Evolutionary conservation across 1,284 basidiomycete species (phyloP), one percentile per base, ranked within the genome.

Genomic region (Ceratobasidium sp.): DNA sequence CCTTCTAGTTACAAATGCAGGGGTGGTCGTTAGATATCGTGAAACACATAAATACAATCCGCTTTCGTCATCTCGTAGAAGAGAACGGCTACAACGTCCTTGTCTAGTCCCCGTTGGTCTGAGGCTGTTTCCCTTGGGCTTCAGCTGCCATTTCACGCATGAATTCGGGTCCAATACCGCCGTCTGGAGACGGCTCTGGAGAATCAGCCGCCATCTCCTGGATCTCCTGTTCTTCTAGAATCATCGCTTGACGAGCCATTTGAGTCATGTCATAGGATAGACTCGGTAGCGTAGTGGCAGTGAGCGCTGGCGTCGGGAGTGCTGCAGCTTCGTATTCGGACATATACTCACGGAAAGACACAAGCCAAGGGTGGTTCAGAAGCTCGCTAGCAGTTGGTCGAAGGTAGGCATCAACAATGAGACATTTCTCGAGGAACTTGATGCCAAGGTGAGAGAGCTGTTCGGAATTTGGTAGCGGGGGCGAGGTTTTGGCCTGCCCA

Each of bases 401-500:
- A 74, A 87, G 83, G 78, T 91, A 84, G 0, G 97, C 90, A 78
- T 98, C 94, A 72, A 99, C 92, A 10, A 88, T 94, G 41, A 99
- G 83, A 80, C 97, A 98, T 77, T 91, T 89, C 72, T 93, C 90
- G 80, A 98, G 95, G 80, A 99, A 99, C 80, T 92, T 91, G 79
- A 98, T 97, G 32, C 97, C 97, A 57, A 92, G 80, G 48, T 92
- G 90, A 77, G 93, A 93, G 46, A 99, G 88, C 81, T 99, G 94
- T 62, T 89, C 88, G 2, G 93, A 87, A 74, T 98, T 96, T 1
- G 97, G 97, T 14, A 99, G 83, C 1, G 96, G 96, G 6, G 97
- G 97, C 79, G 97, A 95, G 78, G 99, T 93, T 6, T 95, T 97
- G 1, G 97, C 94, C 72, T 98, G 95, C 64, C 97, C 96, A 62